A percentile compares a stretch with the other conserved stretches of the same genome.
Evolutionary conservation across 805 yeast genomes (phyloP).

Genomic region (Kluyveromyces wickerhamii): DNA sequence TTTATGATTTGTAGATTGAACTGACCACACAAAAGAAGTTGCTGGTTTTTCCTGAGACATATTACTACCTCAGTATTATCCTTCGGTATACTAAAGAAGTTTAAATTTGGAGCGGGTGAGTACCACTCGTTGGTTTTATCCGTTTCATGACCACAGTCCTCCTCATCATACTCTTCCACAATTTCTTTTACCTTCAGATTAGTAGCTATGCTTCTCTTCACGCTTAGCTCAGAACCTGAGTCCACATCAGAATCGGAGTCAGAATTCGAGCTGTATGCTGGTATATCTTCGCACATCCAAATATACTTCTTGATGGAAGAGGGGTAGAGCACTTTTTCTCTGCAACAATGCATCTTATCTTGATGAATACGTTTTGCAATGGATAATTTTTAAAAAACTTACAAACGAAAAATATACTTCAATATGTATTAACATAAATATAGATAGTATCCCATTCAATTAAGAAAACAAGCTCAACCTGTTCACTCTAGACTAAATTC

Average conservation of each 20-base stretch:
- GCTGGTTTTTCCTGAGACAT: conserved; percentile 21
- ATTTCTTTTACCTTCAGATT: not conserved
- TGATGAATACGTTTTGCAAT: too few species aligned
- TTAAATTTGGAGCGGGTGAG: not conserved
- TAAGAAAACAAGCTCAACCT: too few species aligned
- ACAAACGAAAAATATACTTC: too few species aligned
- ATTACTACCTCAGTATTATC: conserved; percentile 12
- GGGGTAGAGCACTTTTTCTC: too few species aligned
- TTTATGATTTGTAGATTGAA: conserved; percentile 23
- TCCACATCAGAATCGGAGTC: conserved; percentile 2
- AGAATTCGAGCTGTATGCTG: not conserved
- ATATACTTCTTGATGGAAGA: not conserved
- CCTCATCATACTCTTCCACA: conserved; percentile 2
- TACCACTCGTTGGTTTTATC: conserved; percentile 3
- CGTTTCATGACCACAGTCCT: not conserved
- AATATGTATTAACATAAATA: too few species aligned
- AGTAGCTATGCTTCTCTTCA: not conserved
- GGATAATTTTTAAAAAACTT: too few species aligned
- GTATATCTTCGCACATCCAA: not conserved
- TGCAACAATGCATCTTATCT: too few species aligned
- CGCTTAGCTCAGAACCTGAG: too few species aligned
- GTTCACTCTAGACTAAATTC: too few species aligned
- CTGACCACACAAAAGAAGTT: conserved; percentile 21
- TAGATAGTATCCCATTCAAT: too few species aligned
- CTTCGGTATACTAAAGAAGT: conserved; percentile 6